Evolutionary conservation across 768 basidiomycete genomes (phyloP).

Genomic region (Megacollybia marginata): DNA sequence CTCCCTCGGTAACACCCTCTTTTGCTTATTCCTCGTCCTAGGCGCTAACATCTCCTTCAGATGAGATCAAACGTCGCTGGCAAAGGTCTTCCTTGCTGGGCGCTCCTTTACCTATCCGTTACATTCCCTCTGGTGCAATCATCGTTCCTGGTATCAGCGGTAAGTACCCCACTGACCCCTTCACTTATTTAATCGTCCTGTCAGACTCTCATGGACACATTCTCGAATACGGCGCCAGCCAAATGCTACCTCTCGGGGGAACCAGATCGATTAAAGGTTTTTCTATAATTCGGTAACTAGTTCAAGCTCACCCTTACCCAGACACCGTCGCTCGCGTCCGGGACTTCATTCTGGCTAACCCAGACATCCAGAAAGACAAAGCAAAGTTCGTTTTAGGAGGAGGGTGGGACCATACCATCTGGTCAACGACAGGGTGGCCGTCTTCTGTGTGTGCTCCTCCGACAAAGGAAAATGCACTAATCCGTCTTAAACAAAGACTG

Average conservation of each 20-base stretch:
- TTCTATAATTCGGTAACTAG: neutral
- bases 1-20: slow-evolving; percentile 38
- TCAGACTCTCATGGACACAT: slow-evolving; percentile 76
- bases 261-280: slow-evolving; percentile 51
- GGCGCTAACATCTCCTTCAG: slow-evolving; percentile 17
- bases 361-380: slow-evolving; percentile 48
- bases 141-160: slow-evolving; percentile 70
- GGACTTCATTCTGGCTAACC: slow-evolving; percentile 50
- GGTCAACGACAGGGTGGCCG: slow-evolving; percentile 57
- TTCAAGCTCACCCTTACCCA: slow-evolving; percentile 15
- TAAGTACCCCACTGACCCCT: slow-evolving; percentile 20
- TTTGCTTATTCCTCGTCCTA: slow-evolving; percentile 1
- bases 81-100: neutral
- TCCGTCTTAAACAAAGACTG: slow-evolving; percentile 34
- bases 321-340: slow-evolving; percentile 59
- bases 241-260: slow-evolving; percentile 57
- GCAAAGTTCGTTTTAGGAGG: slow-evolving; percentile 66
- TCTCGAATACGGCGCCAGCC: slow-evolving; percentile 67
- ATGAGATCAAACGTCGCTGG: slow-evolving; percentile 36
- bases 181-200: neutral
- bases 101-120: slow-evolving; percentile 32
- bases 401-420: slow-evolving; percentile 89
- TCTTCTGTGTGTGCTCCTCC: slow-evolving; percentile 42
- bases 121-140: slow-evolving; percentile 48
- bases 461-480: neutral